Percentiles rank a stretch among this genome's conserved stretches.
Evolutionary conservation across 768 basidiomycete species (phyloP).

Genomic region (Phaffia australis): DNA sequence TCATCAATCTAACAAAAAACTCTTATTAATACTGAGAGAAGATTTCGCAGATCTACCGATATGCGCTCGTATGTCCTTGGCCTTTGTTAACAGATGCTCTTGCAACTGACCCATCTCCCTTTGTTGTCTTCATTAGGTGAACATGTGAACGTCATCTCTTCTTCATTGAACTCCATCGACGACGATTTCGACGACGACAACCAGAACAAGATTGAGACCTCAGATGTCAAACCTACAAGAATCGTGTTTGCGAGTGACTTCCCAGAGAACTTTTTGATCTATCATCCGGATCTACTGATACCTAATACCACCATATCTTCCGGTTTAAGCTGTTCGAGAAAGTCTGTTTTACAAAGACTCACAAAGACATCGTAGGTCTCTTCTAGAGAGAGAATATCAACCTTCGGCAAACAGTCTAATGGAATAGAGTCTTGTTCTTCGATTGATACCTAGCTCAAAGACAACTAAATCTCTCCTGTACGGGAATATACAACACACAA

Average conservation of each 20-base stretch:
- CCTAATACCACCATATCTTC: conserved; percentile 82
- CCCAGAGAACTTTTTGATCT: conserved; percentile 55
- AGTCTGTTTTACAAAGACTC: conserved; percentile 57
- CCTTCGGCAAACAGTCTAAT: not conserved
- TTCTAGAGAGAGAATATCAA: conserved; percentile 32
- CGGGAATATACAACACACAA: conserved; percentile 87
- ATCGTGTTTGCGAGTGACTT: conserved; percentile 54
- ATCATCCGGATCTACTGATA: conserved; percentile 82
- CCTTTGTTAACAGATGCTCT: conserved; percentile 44
- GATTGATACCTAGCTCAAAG: conserved; percentile 39
- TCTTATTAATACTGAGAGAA: conserved; percentile 16
- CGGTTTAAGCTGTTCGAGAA: conserved; percentile 69
- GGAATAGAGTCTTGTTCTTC: conserved; percentile 34
- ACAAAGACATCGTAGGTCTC: conserved; percentile 37
- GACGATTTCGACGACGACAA: not conserved
- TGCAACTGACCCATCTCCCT: not conserved
- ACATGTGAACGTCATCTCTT: conserved; percentile 54
- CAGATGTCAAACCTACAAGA: conserved; percentile 9
- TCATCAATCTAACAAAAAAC: not conserved
- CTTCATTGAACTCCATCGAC: conserved; percentile 6
- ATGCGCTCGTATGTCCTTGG: conserved; percentile 6
- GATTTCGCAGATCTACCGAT: conserved; percentile 27
- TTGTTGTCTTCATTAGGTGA: conserved; percentile 49
- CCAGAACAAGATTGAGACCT: not conserved
- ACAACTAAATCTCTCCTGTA: conserved; percentile 48